Evolutionary conservation across 108 stramenopile genomes (phyloP).

Genomic region (Chaetoceros tenuissimus): DNA sequence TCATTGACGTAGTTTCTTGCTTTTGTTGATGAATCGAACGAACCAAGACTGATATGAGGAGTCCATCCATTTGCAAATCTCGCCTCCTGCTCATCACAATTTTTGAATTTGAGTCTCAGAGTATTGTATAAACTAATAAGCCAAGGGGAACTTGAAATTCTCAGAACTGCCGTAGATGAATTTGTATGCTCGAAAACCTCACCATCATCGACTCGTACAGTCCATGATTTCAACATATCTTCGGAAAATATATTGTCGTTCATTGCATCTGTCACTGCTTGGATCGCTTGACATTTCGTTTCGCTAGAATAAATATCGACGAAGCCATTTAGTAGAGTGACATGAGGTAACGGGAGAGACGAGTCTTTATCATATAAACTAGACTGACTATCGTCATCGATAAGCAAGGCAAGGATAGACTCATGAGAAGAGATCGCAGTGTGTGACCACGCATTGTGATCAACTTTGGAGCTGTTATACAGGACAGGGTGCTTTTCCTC

Average conservation of each 20-base stretch:
- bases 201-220: too few relatives aligned
- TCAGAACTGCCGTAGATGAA: slow-evolving; percentile 6
- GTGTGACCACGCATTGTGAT: slow-evolving; percentile 12
- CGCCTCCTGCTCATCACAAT: slow-evolving; percentile 15
- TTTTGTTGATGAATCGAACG: not conserved
- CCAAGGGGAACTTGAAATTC: slow-evolving; percentile 1
- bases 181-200: slow-evolving; percentile 9
- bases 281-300: not conserved
- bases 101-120: slow-evolving; percentile 2
- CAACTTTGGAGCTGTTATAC: not conserved
- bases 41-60: slow-evolving; percentile 8
- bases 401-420: slow-evolving; percentile 1
- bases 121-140: slow-evolving; percentile 2
- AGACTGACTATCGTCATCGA: not conserved
- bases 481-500: too few relatives aligned
- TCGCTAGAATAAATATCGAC: slow-evolving; percentile 3
- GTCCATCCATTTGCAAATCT: slow-evolving; percentile 15
- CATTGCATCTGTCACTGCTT: slow-evolving; percentile 3
- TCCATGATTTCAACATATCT: too few relatives aligned
- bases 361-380: slow-evolving; percentile 4
- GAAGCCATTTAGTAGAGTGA: slow-evolving; percentile 16
- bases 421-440: slow-evolving; percentile 1
- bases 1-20: slow-evolving; percentile 5
- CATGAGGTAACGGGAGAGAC: slow-evolving; percentile 11
- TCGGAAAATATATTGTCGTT: too few relatives aligned